Evolutionary conservation across 2,329 filamentous ascomycete genomes (phyloP), one percentile per base, ranked within the genome.

Genomic region (Polytolypa hystricis): DNA sequence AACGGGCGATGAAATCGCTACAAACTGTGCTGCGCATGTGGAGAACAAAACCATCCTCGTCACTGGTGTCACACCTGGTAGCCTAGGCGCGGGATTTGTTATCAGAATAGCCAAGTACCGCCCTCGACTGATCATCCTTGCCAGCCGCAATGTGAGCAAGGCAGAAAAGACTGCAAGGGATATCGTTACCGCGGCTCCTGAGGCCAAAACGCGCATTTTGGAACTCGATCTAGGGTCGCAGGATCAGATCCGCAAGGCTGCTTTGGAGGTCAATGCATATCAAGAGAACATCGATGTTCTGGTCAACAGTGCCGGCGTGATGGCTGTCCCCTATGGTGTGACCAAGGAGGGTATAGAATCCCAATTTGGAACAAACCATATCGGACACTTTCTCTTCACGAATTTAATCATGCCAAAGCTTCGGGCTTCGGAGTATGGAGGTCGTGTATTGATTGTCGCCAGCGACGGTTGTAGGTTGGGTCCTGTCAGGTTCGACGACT

Each of bases 221-320:
- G 30, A 52, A 23, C 28, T 65, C 4, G 56, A 65, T 40, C 47
- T 66, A 10, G 44, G 45, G 8, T 61, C 52, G 2, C 47, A 54
- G 26, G 19, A 36, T 1, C 50, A 47, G 4, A 46, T 62, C 2
- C 53, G 54, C 1, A 39, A 47, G 16, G 55, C 60, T 2, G 57
- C 58, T 4, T 35, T 35, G 2, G 39, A 50, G 36, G 48, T 66
- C 27, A 51, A 52, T 30, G 40, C 27, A 15, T 53, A 51, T 16
- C 37, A 41, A 4, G 50, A 55, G 29, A 12, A 5, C 5, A 34
- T 67, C 28, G 59, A 65, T 43, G 48, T 66, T 2, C 43, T 66
- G 3, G 54, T 67, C 39, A 63, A 66, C 47, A 67, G 62, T 41
- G 61, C 65, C 9, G 63, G 60, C 1, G 47, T 65, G 23, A 63